Evolutionary conservation across 2,329 filamentous ascomycete species (phyloP).

Genomic region (Verticillium zaregamsianum): DNA sequence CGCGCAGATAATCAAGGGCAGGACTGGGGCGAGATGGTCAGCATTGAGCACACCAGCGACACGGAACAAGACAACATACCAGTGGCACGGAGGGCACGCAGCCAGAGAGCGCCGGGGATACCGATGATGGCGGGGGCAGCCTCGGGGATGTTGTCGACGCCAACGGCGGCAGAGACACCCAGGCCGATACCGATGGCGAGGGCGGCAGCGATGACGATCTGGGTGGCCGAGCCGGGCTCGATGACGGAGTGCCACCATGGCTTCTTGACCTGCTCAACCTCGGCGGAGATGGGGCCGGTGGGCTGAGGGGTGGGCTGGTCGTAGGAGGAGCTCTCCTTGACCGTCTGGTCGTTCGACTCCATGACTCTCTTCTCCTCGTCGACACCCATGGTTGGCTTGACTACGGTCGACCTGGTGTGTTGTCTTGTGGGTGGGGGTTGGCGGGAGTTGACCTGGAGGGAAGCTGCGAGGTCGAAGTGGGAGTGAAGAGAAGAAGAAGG

Average conservation of each 20-base stretch:
- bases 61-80: constrained; percentile 27
- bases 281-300: constrained; percentile 1
- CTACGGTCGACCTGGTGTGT: not conserved
- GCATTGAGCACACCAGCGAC: not conserved
- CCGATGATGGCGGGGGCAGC: constrained; percentile 36
- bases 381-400: not conserved
- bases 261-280: constrained; percentile 19
- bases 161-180: constrained; percentile 35
- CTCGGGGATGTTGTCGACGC: constrained; percentile 36
- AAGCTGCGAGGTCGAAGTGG: not conserved
- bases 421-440: not conserved
- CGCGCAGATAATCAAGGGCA: constrained; percentile 47
- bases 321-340: constrained; percentile 14
- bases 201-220: constrained; percentile 44
- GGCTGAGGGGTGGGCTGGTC: constrained; percentile 8
- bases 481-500: not conserved
- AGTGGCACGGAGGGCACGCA: constrained; percentile 43
- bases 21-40: constrained; percentile 26
- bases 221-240: constrained; percentile 39
- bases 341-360: constrained; percentile 8
- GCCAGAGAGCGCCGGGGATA: constrained; percentile 46
- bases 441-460: not conserved
- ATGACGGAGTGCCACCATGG: constrained; percentile 32
- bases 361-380: constrained; percentile 9
- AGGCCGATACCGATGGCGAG: constrained; percentile 47